Evolutionary conservation across 1,284 basidiomycete genomes (phyloP), one percentile per base, ranked within the genome.

Genomic region (Ustilago bromivora): DNA sequence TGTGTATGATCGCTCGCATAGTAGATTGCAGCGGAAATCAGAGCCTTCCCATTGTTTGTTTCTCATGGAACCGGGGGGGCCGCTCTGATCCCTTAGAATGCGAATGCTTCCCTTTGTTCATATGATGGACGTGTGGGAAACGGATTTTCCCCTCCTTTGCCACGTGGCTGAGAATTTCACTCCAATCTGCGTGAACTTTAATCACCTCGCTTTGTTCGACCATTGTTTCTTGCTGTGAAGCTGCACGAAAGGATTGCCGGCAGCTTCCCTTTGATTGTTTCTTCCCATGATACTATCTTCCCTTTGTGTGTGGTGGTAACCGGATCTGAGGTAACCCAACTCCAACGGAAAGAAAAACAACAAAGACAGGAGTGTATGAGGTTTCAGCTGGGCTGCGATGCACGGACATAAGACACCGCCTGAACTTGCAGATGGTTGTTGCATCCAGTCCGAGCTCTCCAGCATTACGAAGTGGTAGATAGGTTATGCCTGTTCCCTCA

Each of bases 111-210:
- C 49, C 49, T 51, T 51, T 51, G 49, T 51, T 51, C 31, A 15
- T 51, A 10, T 11, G 15, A 11, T 40, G 28, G 49, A 32, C 15
- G 49, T 51, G n/a, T 51, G 49, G 49, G 49, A 51, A 51, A 49
- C 23, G 23, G 23, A 28, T 28, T 28, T 28, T 28, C 23, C 23
- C 23, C 23, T 12, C 12, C 49, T 31, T 32, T 32, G 31, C 49
- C 49, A 51, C 49, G 49, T 51, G 31, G 49, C 23, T 19, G n/a
- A 19, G 23, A 19, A 49, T 19, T 49, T 28, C 19, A 2, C 2
- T 17, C 10, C 11, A 40, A 40, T 40, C 38, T 10, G 38, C 15
- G n/a, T 7, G 28, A 31, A 51, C 9, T 51, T 13, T 19, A 12
- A 11, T 3, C 17, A 12, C 49, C 49, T 40, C 38, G 11, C 49